phyloP scores from a whole-genome alignment of 306 rosid species.

The Gastrolobium bilobum region DNA sequence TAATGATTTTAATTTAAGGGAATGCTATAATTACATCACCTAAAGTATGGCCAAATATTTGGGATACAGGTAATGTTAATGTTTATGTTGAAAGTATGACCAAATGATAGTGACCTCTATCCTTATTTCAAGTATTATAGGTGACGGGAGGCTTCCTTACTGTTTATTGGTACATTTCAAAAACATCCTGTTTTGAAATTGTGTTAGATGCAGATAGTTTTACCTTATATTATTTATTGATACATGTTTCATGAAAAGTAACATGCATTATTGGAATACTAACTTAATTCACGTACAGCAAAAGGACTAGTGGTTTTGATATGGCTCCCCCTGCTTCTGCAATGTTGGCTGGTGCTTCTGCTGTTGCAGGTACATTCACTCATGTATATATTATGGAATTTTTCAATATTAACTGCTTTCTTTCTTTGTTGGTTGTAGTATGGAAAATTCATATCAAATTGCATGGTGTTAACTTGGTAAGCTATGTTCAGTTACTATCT shows the following conservation, averaged over 20 bases:
- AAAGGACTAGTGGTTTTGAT: conserved; percentile 98
- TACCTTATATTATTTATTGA: conserved; percentile 5
- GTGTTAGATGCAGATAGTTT: conserved; percentile 1
- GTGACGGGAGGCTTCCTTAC: background rate
- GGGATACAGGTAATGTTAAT: too few species aligned
- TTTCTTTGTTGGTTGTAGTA: conserved; percentile 78
- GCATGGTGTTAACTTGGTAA: conserved; percentile 94
- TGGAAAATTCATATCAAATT: conserved; percentile 94
- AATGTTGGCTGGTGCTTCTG: conserved; percentile 69
- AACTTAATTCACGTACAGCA: conserved; percentile 69
- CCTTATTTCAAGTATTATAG: conserved; percentile 11
- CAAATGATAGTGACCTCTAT: background rate
- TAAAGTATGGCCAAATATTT: background rate
- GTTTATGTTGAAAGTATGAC: background rate
- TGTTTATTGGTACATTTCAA: background rate
- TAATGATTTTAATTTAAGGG: background rate
- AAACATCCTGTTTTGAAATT: background rate
- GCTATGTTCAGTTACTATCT: conserved; percentile 76
- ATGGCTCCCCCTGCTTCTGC: conserved; percentile 99
- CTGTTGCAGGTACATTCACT: conserved; percentile 77
- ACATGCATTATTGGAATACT: conserved; percentile 47
- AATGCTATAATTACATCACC: background rate
- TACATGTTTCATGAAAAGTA: background rate
- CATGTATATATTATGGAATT: conserved; percentile 43
- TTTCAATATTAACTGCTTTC: conserved; percentile 73